Base-by-base conservation (phyloP, 2,329 filamentous ascomycete species). In the Monosporascus sp. region DNA sequence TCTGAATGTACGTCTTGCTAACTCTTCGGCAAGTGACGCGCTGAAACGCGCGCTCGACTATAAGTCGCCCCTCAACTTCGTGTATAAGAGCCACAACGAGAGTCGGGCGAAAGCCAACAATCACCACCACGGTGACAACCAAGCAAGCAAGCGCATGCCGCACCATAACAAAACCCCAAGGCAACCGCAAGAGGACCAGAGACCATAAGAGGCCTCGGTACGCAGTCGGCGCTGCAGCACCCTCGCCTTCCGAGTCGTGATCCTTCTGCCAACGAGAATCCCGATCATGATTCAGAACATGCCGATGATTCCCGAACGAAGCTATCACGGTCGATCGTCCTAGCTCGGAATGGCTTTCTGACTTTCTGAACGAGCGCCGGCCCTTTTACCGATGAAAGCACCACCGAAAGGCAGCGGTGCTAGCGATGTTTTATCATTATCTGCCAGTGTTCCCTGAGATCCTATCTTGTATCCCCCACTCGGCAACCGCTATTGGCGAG, bases 31-130 rank as follows among this genome's bases (percentile, higher is more conserved):
- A 20, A 96, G 92, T 61, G 92, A 99, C 76, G 96, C 88, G 36
- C 91, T 97, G 81, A 96, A 95, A 75, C 88, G 91, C 59, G 81
- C 95, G 60, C 84, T 99, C 53, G 83, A 84, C 61, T 90, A 97
- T 69, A 93, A 93, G 1, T 75, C 84, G 45, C 93, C 96, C 69
- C 97, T 94, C 38, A 89, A 88, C 66, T 87, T 99, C 56, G 86
- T 94, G 63, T 99, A 92, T 84, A 96, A 96, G 76, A 94, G 88
- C 68, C 94, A 99, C 71, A 92, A 97, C 67, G 90, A 93, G 59
- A 96, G 92, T 57, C 90, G 93, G 62, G 91, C 96, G 66, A 96
- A 96, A 74, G 81, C 77, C 19, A 71, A 73, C 53, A 78, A 82
- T 56, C 69, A 69, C 52, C 66, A 71, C 54, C 65, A 71, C 52